Conservation (phyloP, 768 basidiomycete species). For the Termitomyces sp. region DNA sequence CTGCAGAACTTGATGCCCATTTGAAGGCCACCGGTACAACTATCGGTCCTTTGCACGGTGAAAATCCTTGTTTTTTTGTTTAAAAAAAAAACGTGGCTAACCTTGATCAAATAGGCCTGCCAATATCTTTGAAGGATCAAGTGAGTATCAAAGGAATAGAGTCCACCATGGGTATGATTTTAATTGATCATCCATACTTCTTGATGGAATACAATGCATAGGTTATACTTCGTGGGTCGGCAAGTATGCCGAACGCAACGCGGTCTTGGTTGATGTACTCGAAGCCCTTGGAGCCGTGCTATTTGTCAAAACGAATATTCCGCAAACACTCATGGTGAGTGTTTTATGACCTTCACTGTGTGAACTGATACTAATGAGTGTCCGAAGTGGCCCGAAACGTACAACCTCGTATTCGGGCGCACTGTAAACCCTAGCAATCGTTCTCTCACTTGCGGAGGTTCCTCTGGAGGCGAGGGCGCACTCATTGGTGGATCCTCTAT, state of each 20-base stretch:
- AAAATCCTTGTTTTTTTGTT: not conserved
- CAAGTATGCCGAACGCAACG: slow-evolving; percentile 47
- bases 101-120: slow-evolving; percentile 32
- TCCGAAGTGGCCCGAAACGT: slow-evolving; percentile 67
- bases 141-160: slow-evolving; percentile 63
- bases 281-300: slow-evolving; percentile 61
- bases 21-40: slow-evolving; percentile 55
- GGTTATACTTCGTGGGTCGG: slow-evolving; percentile 76
- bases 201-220: slow-evolving; percentile 13
- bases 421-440: slow-evolving; percentile 75
- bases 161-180: slow-evolving; percentile 50
- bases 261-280: slow-evolving; percentile 62
- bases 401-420: slow-evolving; percentile 74
- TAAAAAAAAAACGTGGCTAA: not conserved
- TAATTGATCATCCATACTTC: not conserved
- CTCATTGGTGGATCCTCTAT: slow-evolving; percentile 41
- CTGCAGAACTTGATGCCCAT: slow-evolving; percentile 59
- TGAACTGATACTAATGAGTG: not conserved
- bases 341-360: not conserved
- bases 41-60: slow-evolving; percentile 69
- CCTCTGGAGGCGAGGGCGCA: slow-evolving; percentile 83
- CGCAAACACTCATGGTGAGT: slow-evolving; percentile 68
- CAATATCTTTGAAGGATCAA: slow-evolving; percentile 74
- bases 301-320: slow-evolving; percentile 68
- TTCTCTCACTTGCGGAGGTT: slow-evolving; percentile 68